Base-by-base conservation (phyloP, 2,329 filamentous ascomycete species). In the Malbranchea zuffiana region DNA sequence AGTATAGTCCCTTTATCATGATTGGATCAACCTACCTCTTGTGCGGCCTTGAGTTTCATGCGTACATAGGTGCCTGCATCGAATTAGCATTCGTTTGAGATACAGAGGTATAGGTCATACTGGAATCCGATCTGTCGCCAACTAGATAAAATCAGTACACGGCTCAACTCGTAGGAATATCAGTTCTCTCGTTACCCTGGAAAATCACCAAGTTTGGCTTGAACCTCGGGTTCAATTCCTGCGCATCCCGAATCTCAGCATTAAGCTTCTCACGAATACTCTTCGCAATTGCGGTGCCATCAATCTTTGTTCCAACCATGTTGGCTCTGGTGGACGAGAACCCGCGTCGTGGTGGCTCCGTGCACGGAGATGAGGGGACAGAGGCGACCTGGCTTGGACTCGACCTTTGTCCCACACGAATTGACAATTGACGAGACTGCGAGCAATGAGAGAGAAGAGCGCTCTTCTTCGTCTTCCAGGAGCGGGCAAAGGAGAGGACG, bases 21-120 rank as follows among this genome's bases (percentile, higher is more conserved):
- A 17, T 13, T 13, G 7, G 12, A 18, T 5, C 12, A 19, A 47
- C 65, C 50, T 67, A 86, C 82, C 73, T 96, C 90, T 59, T 83
- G 71, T 41, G 90, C 90, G 48, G 90, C 90, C 73, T 95, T 98
- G 55, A 95, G 68, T 70, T 98, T 98, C 90, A 98, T 98, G 66
- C 87, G 87, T 64, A 98, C 88, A 82, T 98, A 98, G 35, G 88
- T 96, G 55, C 80, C 82, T 88, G 53, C 45, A 40, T 50, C 59
- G 50, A 60, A 47, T 34, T 36, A 29, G 29, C 27, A 33, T 20
- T 30, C 28, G 17, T 15, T 32, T 41, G 17, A 21, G 7, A 3
- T n/a, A n/a, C 12, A 15, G 17, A 26, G 49, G 32, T 37, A 21
- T 63, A 13, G 24, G 31, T 19, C 78, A 57, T 72, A 92, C 83